Conservation (phyloP, 768 basidiomycete genomes). For the Collybia nuda region DNA sequence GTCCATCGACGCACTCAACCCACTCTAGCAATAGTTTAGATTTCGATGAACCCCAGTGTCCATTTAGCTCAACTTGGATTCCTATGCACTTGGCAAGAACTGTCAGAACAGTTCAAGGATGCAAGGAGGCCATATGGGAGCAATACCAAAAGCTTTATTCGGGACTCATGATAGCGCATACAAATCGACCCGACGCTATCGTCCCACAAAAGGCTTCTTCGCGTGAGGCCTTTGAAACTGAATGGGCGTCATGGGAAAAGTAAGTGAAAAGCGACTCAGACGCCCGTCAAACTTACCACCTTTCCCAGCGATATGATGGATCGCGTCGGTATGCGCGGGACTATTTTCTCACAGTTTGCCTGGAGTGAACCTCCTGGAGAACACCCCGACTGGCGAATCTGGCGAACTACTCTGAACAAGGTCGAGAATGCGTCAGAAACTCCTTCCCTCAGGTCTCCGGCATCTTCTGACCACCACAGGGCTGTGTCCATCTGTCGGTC, state of each 20-base stretch:
- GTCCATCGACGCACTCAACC: conserved; percentile 1
- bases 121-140: conserved; percentile 69
- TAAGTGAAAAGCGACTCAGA: conserved; percentile 29
- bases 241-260: conserved; percentile 74
- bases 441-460: neutral
- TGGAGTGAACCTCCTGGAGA: conserved; percentile 55
- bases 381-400: conserved; percentile 49
- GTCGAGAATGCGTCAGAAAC: conserved; percentile 15
- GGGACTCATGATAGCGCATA: conserved; percentile 33
- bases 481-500: conserved; percentile 39
- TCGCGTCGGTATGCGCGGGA: conserved; percentile 60
- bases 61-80: conserved; percentile 37
- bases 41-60: neutral
- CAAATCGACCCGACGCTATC: conserved; percentile 24
- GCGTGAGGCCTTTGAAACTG: conserved; percentile 62
- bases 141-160: conserved; percentile 57
- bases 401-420: conserved; percentile 44
- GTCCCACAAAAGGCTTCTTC: conserved; percentile 25
- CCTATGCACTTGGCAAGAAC: conserved; percentile 66
- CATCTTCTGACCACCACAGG: neutral
- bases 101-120: conserved; percentile 55
- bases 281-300: conserved; percentile 8
- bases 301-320: conserved; percentile 69
- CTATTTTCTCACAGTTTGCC: conserved; percentile 41
- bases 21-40: neutral